A percentile compares a stretch with the other conserved stretches of the same genome.
These are phyloP conservation scores for Pelargonium cotyledonis DNA, from an alignment of 441 rosid genomes.

Conservation along the genomic window DNA sequence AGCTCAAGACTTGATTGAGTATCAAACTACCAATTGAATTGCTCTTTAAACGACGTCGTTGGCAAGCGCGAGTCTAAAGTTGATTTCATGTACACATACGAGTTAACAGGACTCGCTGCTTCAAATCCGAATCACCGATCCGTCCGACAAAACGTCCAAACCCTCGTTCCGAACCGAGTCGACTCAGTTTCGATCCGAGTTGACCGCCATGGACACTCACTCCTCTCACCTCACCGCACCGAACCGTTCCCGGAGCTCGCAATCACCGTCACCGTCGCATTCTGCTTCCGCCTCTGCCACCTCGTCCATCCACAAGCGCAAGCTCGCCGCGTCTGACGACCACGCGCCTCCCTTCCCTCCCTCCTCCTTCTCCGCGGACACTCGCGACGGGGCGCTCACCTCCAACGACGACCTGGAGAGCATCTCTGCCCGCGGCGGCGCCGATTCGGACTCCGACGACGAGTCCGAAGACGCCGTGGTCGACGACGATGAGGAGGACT, in stretches of 20 bases:
- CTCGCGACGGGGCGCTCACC: conserved; percentile 84
- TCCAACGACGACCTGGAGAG: conserved; percentile 97
- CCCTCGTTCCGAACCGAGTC: conserved; percentile 12
- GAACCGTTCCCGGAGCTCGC: conserved; percentile 85
- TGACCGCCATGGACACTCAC: conserved; percentile 58
- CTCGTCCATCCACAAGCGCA: conserved; percentile 90
- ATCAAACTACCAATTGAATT: no score
- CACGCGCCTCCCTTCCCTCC: conserved; percentile 80
- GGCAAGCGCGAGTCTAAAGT: no score
- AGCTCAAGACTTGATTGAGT: no score
- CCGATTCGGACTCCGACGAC: conserved; percentile 71
- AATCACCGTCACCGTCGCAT: conserved; percentile 89
- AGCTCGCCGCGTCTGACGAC: conserved; percentile 61
- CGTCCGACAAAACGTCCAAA: conserved; percentile 13
- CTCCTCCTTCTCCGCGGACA: conserved; percentile 83
- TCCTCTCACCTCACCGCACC: conserved; percentile 69
- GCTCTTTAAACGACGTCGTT: no score
- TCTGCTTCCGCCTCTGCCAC: conserved; percentile 95
- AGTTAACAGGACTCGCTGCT: no score
- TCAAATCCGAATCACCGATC: neutral
- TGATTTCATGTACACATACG: no score
- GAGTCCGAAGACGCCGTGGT: conserved; percentile 79
- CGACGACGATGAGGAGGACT: conserved; percentile 84
- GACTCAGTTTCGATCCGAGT: neutral
- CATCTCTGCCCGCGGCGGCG: conserved; percentile 80